Evolutionary conservation across 306 rosid species (phyloP).

Genomic region (Sesbania bispinosa): DNA sequence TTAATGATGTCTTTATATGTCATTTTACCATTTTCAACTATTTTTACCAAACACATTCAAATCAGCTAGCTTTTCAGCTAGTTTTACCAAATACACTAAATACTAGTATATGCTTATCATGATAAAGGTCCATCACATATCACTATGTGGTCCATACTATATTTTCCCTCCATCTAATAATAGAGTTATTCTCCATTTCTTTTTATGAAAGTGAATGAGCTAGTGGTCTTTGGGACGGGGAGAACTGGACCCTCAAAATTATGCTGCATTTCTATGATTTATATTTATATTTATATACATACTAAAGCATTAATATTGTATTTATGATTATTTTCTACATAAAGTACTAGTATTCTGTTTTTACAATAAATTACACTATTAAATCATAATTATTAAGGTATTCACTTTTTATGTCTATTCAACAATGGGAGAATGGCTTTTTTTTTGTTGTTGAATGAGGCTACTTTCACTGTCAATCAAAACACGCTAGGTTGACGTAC

Average conservation of each 20-base stretch:
- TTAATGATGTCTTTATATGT: too few relatives aligned
- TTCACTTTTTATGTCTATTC: not conserved
- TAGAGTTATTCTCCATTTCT: not conserved
- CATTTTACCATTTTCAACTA: too few relatives aligned
- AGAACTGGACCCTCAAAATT: slow-evolving; percentile 19
- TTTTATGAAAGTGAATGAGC: not conserved
- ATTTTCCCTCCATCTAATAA: slow-evolving; percentile 24
- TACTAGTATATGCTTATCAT: too few relatives aligned
- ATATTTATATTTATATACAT: not conserved
- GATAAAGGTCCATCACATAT: too few relatives aligned
- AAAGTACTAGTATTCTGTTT: not conserved
- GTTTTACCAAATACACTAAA: too few relatives aligned
- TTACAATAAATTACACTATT: not conserved
- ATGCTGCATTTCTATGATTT: slow-evolving; percentile 5
- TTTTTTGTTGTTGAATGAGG: too few relatives aligned
- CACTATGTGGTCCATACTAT: too few relatives aligned
- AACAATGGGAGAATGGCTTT: not conserved
- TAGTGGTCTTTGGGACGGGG: not conserved
- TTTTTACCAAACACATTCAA: too few relatives aligned
- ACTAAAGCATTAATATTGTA: not conserved
- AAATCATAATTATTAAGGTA: not conserved
- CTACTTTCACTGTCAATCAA: not conserved
- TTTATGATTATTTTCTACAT: not conserved
- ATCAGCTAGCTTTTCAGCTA: too few relatives aligned
- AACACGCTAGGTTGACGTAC: not conserved